A percentile compares a stretch with the other conserved stretches of the same genome.
These are phyloP conservation scores for Colletotrichum spinosum DNA, from an alignment of 2,329 filamentous ascomycete genomes.

Conservation along the genomic window DNA sequence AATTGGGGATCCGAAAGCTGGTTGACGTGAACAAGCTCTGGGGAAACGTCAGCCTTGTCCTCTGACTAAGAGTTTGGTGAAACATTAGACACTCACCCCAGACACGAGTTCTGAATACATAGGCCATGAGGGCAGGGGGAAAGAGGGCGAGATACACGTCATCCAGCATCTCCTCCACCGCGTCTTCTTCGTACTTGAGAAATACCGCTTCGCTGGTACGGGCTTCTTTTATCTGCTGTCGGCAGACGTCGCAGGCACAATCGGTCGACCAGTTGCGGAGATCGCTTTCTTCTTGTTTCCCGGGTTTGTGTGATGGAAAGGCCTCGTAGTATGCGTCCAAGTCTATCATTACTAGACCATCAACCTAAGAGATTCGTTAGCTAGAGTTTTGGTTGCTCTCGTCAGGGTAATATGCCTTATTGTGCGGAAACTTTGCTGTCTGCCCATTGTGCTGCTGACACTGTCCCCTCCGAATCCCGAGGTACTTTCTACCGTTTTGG, in stretches of 20 bases:
- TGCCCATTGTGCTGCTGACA: constrained; percentile 16
- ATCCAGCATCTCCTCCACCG: no score
- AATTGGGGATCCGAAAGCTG: constrained; percentile 26
- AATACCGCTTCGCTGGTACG: not conserved
- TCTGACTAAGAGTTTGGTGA: not conserved
- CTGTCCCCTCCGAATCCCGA: not conserved
- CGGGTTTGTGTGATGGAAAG: not conserved
- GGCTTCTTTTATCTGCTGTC: not conserved
- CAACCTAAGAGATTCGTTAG: constrained; percentile 20
- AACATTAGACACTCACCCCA: constrained; percentile 31
- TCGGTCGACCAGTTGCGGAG: constrained; percentile 29
- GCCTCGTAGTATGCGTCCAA: constrained; percentile 21
- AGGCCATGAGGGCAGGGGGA: constrained; percentile 34
- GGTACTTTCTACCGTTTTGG: not conserved
- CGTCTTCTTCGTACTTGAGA: no score
- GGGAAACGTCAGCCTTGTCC: constrained; percentile 38
- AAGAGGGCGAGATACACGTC: constrained; percentile 21
- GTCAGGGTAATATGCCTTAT: constrained; percentile 11
- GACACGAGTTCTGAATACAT: constrained; percentile 37
- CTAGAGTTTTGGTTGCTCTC: not conserved
- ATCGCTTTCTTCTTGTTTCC: not conserved
- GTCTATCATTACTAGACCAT: constrained; percentile 27
- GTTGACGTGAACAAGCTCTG: constrained; percentile 10
- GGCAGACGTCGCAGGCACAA: constrained; percentile 19
- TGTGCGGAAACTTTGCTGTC: constrained; percentile 33